These are phyloP conservation scores for Lyophyllum semitale DNA, from an alignment of 768 basidiomycete species.

Conservation along the genomic window DNA sequence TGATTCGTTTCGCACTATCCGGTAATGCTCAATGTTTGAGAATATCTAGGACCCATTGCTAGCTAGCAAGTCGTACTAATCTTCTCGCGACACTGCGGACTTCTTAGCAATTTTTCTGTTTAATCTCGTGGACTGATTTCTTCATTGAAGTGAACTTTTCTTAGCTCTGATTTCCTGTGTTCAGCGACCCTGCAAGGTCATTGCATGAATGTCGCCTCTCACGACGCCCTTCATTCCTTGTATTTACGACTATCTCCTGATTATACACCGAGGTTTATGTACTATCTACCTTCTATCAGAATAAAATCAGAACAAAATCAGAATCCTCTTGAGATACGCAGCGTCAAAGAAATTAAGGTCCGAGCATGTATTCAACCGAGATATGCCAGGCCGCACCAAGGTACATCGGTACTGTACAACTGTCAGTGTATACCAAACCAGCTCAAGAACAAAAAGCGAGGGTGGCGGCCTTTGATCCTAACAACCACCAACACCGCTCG, in stretches of 20 bases:
- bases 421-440: background rate
- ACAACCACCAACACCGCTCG: conserved; percentile 1
- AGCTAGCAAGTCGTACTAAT: background rate
- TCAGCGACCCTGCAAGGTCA: background rate
- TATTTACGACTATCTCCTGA: background rate
- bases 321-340: no score
- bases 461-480: background rate
- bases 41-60: background rate
- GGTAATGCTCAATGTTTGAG: background rate
- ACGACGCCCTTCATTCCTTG: background rate
- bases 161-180: background rate
- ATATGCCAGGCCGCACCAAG: no score
- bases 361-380: no score
- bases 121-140: no score
- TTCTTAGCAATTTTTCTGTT: no score
- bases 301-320: no score
- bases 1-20: background rate
- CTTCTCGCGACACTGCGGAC: background rate
- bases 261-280: no score
- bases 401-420: no score
- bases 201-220: background rate
- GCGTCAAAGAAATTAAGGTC: no score
- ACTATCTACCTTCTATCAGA: no score
- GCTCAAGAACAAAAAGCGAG: background rate
- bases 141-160: no score